Evolutionary conservation across 768 basidiomycete genomes (phyloP), one percentile per base, ranked within the genome.

Genomic region (Serendipita sp.): DNA sequence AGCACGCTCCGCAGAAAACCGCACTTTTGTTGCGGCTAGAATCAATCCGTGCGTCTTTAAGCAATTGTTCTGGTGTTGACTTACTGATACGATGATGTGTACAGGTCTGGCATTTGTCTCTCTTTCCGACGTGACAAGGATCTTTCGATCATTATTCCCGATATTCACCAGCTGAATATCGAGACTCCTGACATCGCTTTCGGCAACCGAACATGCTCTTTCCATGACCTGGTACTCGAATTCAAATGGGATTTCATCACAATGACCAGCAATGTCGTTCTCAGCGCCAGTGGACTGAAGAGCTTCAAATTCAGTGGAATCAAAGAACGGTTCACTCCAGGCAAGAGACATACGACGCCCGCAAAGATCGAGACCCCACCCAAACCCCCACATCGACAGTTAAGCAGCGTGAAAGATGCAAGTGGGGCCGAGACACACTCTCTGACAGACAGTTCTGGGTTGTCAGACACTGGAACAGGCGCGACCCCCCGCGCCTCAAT

Each of bases 241-340:
- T 58, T 58, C 53, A 58, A 58, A 34, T 58, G 53, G 53, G 53
- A 58, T 11, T 34, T 58, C 20, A 58, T 58, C 33, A 30, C 53
- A 31, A 24, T 30, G 53, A 58, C 53, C 33, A 34, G 53, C 26
- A 58, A 58, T 34, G 53, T 58, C 26, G 26, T 58, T 58, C 53
- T 58, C 53, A 58, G 53, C 20, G 33, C 26, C 53, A 58, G 33
- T 31, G 53, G 53, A 26, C 53, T 58, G 17, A 58, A 58, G 53
- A 58, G 53, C 53, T 58, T 58, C 53, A 58, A 58, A n/a, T 58
- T 58, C 31, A 30, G 26, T n/a, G 53, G 53, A 26, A 58, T 58
- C 33, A 58, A n/a, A 58, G 53, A 58, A n/a, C 53, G 53, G 33
- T 34, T 58, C 20, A 30, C 33, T 11, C 53, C 53, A 26, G 26